These are phyloP conservation scores for Alternaria alternata DNA, from an alignment of 2,329 filamentous ascomycete species.

Conservation along the genomic window DNA sequence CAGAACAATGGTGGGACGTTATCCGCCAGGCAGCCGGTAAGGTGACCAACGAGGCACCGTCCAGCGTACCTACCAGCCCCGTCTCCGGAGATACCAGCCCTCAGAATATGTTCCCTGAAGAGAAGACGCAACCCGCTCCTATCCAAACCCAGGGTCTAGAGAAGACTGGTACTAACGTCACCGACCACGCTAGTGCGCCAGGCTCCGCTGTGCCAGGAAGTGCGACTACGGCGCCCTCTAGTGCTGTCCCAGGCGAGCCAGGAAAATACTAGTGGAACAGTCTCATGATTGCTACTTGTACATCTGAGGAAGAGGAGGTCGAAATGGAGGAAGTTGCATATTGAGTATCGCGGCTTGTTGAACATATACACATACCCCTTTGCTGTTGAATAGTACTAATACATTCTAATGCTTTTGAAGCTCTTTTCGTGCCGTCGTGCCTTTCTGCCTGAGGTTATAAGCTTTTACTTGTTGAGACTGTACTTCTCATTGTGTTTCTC, in stretches of 20 bases:
- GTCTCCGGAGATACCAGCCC: conserved; percentile 34
- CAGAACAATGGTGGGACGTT: conserved; percentile 83
- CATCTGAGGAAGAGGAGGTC: not conserved
- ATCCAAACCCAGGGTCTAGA: conserved; percentile 46
- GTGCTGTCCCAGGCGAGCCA: conserved; percentile 40
- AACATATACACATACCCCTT: conserved; percentile 8
- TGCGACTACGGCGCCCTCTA: conserved; percentile 21
- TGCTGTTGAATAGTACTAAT: conserved; percentile 7
- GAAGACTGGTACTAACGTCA: conserved; percentile 24
- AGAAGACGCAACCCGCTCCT: conserved; percentile 29
- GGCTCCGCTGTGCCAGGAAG: conserved; percentile 11
- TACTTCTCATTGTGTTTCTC: not conserved
- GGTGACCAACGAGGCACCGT: conserved; percentile 53
- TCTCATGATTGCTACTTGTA: not conserved
- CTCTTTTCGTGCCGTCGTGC: not conserved
- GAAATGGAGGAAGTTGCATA: not conserved
- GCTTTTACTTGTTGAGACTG: too few relatives aligned
- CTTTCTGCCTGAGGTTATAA: not conserved
- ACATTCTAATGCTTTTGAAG: not conserved
- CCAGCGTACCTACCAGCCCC: conserved; percentile 49
- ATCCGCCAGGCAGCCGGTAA: conserved; percentile 69
- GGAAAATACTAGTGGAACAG: conserved; percentile 36
- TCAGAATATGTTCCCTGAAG: not conserved
- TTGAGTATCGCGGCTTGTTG: not conserved
- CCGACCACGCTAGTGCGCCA: conserved; percentile 25